Base-by-base conservation (phyloP, 2,329 filamentous ascomycete species). In the Colletotrichum costaricense region DNA sequence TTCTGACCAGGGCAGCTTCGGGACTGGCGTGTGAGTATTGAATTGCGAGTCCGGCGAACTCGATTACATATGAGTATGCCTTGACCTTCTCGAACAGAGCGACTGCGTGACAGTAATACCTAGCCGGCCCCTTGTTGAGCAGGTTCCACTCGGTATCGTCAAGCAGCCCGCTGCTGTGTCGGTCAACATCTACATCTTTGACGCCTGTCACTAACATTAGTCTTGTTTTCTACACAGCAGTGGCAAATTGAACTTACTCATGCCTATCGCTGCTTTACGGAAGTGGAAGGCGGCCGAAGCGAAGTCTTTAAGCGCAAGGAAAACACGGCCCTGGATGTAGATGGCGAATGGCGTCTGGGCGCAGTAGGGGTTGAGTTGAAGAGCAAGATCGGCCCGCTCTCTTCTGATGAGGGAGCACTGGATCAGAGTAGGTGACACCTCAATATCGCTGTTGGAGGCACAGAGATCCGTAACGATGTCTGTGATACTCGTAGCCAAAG, bases 61-160 rank as follows among this genome's bases (percentile, higher is more conserved):
- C 94, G 6, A 95, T 90, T 54, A 97, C 94, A 78, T 93, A 94
- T 2, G 94, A 93, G 81, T 94, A 94, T 0, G 93, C 91, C 76
- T 92, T 93, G 56, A 91, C 89, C 77, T 90, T 90, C 80, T 98
- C 95, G 79, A 94, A 98, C 1, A 99, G 87, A 24, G 91, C 88
- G 14, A 95, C 89, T 63, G 98, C 90, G 81, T 99, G 97, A 55
- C 93, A 91, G 81, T 97, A 97, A 83, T 98, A 99, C 75, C 90
- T 92, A 5, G 94, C 89, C 54, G 95, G 87, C 2, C 96, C 97
- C 69, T 90, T 90, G 79, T 95, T 89, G 28, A 93, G 82, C 6
- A 90, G 82, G 42, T 88, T 89, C 87, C 92, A 93, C 76, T 98
- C 94, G 2, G 92, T 91, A 28, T 94, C 91, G 67, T 93, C 92